phyloP scores from a whole-genome alignment of 257 asterid genomes.

The Galeopsis tetrahit region DNA sequence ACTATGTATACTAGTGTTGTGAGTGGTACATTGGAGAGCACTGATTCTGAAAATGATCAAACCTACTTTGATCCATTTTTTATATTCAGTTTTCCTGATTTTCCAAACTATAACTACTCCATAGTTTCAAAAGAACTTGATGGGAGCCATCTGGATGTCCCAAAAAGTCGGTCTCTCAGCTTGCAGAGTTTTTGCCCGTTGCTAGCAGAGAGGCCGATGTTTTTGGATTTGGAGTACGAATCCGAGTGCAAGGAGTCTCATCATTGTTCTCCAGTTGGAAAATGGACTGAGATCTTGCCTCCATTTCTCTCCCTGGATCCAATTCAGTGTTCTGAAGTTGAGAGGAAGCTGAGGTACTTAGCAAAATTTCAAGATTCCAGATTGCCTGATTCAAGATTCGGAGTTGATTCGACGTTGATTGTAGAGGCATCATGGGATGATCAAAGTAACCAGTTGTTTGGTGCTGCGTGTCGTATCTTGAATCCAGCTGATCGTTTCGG shows the following conservation, averaged over 20 bases:
- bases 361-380: constrained; percentile 31
- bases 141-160: constrained; percentile 9
- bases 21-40: constrained; percentile 54
- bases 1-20: constrained; percentile 43
- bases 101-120: constrained; percentile 45
- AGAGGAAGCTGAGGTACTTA: constrained; percentile 43
- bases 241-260: constrained; percentile 35
- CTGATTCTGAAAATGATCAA: constrained; percentile 28
- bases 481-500: constrained; percentile 22
- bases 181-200: constrained; percentile 40
- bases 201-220: not conserved
- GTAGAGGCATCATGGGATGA: constrained; percentile 75
- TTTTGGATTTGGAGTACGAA: constrained; percentile 48
- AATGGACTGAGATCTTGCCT: constrained; percentile 34
- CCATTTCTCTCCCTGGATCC: constrained; percentile 37
- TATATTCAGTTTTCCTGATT: constrained; percentile 42
- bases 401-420: constrained; percentile 38
- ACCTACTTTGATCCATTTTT: constrained; percentile 52
- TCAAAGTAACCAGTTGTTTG: constrained; percentile 41
- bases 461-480: constrained; percentile 60
- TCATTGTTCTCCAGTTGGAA: constrained; percentile 41
- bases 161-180: constrained; percentile 33
- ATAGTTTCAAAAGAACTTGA: constrained; percentile 34
- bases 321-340: constrained; percentile 48
- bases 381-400: constrained; percentile 19